Base-by-base conservation (phyloP, 495 filamentous ascomycete genomes). In the Patellaria atrata region DNA sequence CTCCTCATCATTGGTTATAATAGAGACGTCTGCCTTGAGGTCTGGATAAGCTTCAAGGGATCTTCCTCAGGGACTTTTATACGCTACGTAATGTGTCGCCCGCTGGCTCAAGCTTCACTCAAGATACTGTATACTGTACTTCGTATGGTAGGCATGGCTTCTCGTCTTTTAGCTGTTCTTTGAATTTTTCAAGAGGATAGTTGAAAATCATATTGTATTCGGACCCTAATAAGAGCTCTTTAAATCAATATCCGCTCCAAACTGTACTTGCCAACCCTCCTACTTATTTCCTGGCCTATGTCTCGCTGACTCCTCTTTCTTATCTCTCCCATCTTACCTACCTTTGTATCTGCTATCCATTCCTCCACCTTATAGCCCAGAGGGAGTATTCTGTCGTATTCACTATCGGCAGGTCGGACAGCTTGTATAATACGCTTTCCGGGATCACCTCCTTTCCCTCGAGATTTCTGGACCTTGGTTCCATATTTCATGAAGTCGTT, bases 231-330 rank as follows among this genome's bases (percentile, higher is more conserved):
- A 17, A 15, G n/a, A 8, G 13, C 8, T 10, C 9, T 49, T 44
- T 56, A 77, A 38, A 83, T 57, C 33, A 70, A 52, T 37, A 87
- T 75, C 52, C 70, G 66, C 51, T 84, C 77, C 36, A 84, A 68
- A 17, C 79, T 79, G 60, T 91, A 91, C 41, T 77, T 69, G 24
- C 73, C 74, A 28, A 76, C 70, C 34, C 73, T 76, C 60, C 75
- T 74, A 48, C 79, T 78, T 27, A 71, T 68, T 41, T 82, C 55
- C 49, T 75, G 68, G 8, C 79, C 79, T 35, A 77, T 75, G 53
- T 89, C 75, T 54, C 83, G 60, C 36, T 40, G 59, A 43, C 63
- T 79, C 44, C 79, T 65, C 43, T 61, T 52, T 43, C 74, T 65
- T 10, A 77, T 57, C 53, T 81, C 76, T 8, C 74, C 74, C 30